Percentiles rank a stretch among this genome's conserved stretches.
These are phyloP conservation scores for Heritiera fomes DNA, from an alignment of 345 rosid genomes.

Conservation along the genomic window DNA sequence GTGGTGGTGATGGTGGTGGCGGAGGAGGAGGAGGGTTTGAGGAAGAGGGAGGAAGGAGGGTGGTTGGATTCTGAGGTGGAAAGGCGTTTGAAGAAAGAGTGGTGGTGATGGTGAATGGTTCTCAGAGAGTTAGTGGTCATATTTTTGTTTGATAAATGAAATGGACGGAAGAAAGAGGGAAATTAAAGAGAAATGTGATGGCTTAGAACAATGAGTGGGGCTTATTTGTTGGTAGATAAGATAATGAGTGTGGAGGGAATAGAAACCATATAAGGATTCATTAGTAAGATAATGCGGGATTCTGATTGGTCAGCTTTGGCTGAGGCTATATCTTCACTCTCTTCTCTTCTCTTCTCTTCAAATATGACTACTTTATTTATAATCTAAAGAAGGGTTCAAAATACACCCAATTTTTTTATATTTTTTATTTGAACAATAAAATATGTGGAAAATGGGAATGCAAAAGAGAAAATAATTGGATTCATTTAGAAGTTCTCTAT, in stretches of 20 bases:
- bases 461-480: no score
- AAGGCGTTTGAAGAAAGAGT: constrained; percentile 27
- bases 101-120: constrained; percentile 33
- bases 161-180: no score
- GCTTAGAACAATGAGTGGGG: background rate
- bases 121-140: constrained; percentile 54
- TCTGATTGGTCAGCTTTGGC: constrained; percentile 70
- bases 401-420: no score
- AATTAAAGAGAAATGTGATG: background rate
- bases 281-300: constrained; percentile 35
- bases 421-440: no score
- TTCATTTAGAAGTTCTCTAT: no score
- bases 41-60: constrained; percentile 24
- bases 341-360: no score
- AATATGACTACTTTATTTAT: no score
- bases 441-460: no score
- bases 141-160: background rate
- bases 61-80: constrained; percentile 14
- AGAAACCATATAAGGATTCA: constrained; percentile 24
- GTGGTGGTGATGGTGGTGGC: constrained; percentile 18
- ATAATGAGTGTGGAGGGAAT: background rate
- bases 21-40: constrained; percentile 36
- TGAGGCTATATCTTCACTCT: constrained; percentile 46
- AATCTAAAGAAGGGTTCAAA: no score
- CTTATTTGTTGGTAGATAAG: constrained; percentile 23